Evolutionary conservation across 1,284 basidiomycete genomes (phyloP).

Genomic region (Amylostereum areolatum): DNA sequence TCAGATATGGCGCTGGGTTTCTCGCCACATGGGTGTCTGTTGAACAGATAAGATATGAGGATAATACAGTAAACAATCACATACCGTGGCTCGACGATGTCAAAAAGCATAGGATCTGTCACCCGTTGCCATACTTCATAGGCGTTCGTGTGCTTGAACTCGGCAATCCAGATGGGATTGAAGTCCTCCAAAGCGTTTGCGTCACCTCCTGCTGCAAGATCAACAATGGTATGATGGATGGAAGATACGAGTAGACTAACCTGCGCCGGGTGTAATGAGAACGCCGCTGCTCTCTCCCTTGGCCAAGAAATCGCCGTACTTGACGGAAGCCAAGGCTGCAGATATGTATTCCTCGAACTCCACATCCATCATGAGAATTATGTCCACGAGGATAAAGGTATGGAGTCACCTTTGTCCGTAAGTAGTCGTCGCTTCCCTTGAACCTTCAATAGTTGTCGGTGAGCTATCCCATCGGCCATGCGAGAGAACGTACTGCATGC

Average conservation of each 20-base stretch:
- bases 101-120: slow-evolving; percentile 87
- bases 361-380: neutral
- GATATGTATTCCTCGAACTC: slow-evolving; percentile 85
- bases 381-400: neutral
- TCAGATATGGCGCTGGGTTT: slow-evolving; percentile 86
- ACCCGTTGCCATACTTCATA: slow-evolving; percentile 83
- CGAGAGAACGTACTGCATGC: slow-evolving; percentile 54
- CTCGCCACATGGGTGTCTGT: slow-evolving; percentile 78
- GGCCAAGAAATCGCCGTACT: slow-evolving; percentile 76
- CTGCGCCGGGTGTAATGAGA: slow-evolving; percentile 56
- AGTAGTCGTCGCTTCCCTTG: slow-evolving; percentile 89
- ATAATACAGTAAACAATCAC: slow-evolving; percentile 18
- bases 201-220: slow-evolving; percentile 33
- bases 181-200: slow-evolving; percentile 63
- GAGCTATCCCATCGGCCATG: too few species aligned
- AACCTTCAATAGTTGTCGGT: slow-evolving; percentile 58
- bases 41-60: neutral
- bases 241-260: slow-evolving; percentile 25
- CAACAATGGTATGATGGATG: slow-evolving; percentile 2
- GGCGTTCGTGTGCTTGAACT: slow-evolving; percentile 80
- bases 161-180: slow-evolving; percentile 76
- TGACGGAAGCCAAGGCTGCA: slow-evolving; percentile 75
- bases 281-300: slow-evolving; percentile 61
- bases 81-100: slow-evolving; percentile 85
- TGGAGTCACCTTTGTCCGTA: slow-evolving; percentile 69